These are phyloP conservation scores for Flaveria sonorensis DNA, from an alignment of 129 eudicot species.

Conservation along the genomic window DNA sequence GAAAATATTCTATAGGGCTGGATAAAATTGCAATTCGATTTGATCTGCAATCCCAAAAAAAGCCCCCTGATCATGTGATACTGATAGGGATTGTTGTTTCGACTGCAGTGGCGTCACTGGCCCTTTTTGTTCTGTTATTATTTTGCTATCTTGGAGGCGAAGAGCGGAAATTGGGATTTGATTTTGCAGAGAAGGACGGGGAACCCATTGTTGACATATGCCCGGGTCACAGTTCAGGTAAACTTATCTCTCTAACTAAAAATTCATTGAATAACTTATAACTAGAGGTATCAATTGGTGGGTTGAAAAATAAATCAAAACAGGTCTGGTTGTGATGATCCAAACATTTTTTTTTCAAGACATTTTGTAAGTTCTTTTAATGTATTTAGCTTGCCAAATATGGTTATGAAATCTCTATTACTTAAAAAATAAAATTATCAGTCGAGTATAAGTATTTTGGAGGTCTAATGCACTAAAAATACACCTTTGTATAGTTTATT, in stretches of 20 bases:
- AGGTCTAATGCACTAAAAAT: neutral
- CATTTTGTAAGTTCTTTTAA: neutral
- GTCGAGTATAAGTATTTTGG: neutral
- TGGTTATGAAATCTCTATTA: neutral
- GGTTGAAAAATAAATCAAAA: neutral
- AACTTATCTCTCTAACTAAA: constrained; percentile 1
- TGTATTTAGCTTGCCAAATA: neutral
- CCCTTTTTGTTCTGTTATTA: constrained; percentile 40
- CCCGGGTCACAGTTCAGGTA: constrained; percentile 44
- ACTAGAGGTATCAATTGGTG: neutral
- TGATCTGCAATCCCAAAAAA: constrained; percentile 25
- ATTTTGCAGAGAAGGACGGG: constrained; percentile 43
- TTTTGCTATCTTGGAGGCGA: constrained; percentile 41
- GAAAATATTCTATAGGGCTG: constrained; percentile 1
- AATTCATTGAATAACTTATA: neutral
- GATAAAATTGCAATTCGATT: constrained; percentile 2
- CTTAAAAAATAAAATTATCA: neutral
- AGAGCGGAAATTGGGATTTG: constrained; percentile 18
- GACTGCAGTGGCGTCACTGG: constrained; percentile 43
- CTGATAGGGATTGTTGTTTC: constrained; percentile 39
- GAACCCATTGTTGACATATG: constrained; percentile 47
- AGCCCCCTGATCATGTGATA: constrained; percentile 30
- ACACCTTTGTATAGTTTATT: neutral
- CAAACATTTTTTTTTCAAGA: neutral
- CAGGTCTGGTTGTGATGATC: neutral